These are phyloP conservation scores for Colletotrichum sp. DNA, from an alignment of 2,329 filamentous ascomycete genomes.

Conservation along the genomic window DNA sequence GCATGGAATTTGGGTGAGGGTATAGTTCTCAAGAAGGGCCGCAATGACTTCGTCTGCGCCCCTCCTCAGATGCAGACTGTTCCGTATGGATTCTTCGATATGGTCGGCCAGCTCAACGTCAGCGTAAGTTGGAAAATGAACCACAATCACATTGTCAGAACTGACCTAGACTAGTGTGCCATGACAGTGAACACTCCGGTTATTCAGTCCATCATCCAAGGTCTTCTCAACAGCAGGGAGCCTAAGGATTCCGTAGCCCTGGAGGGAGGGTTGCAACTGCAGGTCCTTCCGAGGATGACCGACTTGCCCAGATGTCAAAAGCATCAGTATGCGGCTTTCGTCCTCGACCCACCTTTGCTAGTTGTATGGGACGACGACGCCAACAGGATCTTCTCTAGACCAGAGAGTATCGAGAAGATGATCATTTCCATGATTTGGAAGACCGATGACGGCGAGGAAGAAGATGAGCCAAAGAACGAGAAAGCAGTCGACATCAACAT, in stretches of 20 bases:
- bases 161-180: conserved; percentile 51
- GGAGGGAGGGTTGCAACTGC: conserved; percentile 61
- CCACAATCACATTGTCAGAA: neutral
- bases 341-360: conserved; percentile 61
- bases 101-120: conserved; percentile 50
- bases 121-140: conserved; percentile 42
- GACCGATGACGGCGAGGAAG: conserved; percentile 36
- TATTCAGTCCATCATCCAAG: conserved; percentile 62
- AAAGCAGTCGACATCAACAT: conserved; percentile 40
- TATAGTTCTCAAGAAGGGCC: conserved; percentile 57
- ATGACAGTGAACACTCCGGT: conserved; percentile 72
- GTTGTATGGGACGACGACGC: conserved; percentile 70
- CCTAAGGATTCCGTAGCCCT: conserved; percentile 61
- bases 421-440: conserved; percentile 65
- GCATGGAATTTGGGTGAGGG: conserved; percentile 49
- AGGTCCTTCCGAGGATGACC: conserved; percentile 63
- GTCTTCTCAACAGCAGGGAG: conserved; percentile 43
- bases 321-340: conserved; percentile 70
- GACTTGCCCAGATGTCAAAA: conserved; percentile 65
- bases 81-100: conserved; percentile 52
- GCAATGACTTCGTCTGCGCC: conserved; percentile 52
- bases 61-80: conserved; percentile 35
- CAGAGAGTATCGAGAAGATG: conserved; percentile 54
- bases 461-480: conserved; percentile 45
- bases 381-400: conserved; percentile 57